These are phyloP conservation scores for Suillus variegatus DNA, from an alignment of 768 basidiomycete genomes.

Conservation along the genomic window DNA sequence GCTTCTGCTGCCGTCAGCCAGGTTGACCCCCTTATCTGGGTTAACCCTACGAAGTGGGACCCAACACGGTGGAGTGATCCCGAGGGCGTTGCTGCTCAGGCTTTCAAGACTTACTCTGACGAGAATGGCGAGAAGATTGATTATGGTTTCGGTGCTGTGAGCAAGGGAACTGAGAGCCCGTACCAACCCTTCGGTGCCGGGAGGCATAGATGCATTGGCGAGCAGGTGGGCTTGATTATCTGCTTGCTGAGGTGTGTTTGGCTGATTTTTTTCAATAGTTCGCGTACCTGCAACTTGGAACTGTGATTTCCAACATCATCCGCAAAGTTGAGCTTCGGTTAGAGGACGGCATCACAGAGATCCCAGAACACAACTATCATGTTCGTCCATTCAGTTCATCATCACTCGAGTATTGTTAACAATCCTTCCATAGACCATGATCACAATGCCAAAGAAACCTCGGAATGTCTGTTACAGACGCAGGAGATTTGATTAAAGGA, in stretches of 20 bases:
- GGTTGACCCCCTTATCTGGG: slow-evolving; percentile 85
- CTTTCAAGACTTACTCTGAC: slow-evolving; percentile 73
- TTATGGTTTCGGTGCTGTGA: slow-evolving; percentile 93
- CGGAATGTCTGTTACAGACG: slow-evolving; percentile 67
- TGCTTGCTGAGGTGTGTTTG: neutral
- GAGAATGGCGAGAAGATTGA: slow-evolving; percentile 88
- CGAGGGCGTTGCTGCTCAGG: slow-evolving; percentile 78
- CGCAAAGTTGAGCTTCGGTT: slow-evolving; percentile 76
- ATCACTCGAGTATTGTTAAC: slow-evolving; percentile 1
- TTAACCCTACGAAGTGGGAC: slow-evolving; percentile 68
- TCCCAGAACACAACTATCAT: slow-evolving; percentile 90
- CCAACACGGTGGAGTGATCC: slow-evolving; percentile 85
- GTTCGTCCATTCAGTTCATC: slow-evolving; percentile 46
- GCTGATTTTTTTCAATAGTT: slow-evolving; percentile 51
- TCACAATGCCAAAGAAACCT: slow-evolving; percentile 81
- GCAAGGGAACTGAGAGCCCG: slow-evolving; percentile 94
- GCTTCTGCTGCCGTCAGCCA: slow-evolving; percentile 89
- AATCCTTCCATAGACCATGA: slow-evolving; percentile 72
- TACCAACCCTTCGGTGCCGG: slow-evolving; percentile 99
- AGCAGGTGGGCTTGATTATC: slow-evolving; percentile 53
- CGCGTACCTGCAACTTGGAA: slow-evolving; percentile 91
- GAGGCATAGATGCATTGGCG: slow-evolving; percentile 92
- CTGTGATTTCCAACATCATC: slow-evolving; percentile 76
- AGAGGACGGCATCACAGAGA: slow-evolving; percentile 42
- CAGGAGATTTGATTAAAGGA: slow-evolving; percentile 51